These are phyloP conservation scores for Candida silvicultrix DNA, from an alignment of 805 yeast genomes.

Conservation along the genomic window DNA sequence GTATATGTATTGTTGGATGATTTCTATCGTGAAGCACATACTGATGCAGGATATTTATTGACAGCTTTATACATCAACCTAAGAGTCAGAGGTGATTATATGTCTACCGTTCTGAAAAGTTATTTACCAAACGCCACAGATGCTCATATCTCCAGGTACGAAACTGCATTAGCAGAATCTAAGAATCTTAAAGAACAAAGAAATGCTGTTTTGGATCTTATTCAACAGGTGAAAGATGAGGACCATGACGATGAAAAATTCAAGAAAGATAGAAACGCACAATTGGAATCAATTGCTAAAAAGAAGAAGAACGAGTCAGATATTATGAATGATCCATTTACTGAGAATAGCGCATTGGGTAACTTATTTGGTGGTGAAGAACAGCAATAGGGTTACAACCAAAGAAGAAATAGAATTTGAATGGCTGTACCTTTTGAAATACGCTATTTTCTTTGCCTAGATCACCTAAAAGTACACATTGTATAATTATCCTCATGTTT, in stretches of 20 bases:
- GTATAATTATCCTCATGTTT: no score
- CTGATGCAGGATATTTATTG: constrained; percentile 87
- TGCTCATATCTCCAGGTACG: constrained; percentile 57
- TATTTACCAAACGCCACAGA: constrained; percentile 49
- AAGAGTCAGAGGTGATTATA: constrained; percentile 62
- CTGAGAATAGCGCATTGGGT: constrained; percentile 63
- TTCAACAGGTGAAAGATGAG: constrained; percentile 53
- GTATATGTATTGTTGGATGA: constrained; percentile 63
- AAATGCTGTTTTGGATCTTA: constrained; percentile 67
- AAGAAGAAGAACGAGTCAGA: constrained; percentile 45
- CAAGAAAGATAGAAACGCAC: constrained; percentile 45
- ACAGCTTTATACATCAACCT: constrained; percentile 73
- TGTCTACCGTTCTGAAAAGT: constrained; percentile 52
- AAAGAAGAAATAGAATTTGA: no score
- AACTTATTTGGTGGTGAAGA: constrained; percentile 42
- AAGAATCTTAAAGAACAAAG: constrained; percentile 73
- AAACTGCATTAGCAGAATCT: constrained; percentile 54
- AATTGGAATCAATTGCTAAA: constrained; percentile 43
- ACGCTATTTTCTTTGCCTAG: no score
- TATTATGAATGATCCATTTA: constrained; percentile 65
- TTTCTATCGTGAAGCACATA: constrained; percentile 78
- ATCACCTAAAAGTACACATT: no score
- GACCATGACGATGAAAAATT: constrained; percentile 36
- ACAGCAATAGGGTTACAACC: no score
- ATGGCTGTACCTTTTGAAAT: no score